These are phyloP conservation scores for Pseudozyma sp. DNA, from an alignment of 1,284 basidiomycete species.

Conservation along the genomic window DNA sequence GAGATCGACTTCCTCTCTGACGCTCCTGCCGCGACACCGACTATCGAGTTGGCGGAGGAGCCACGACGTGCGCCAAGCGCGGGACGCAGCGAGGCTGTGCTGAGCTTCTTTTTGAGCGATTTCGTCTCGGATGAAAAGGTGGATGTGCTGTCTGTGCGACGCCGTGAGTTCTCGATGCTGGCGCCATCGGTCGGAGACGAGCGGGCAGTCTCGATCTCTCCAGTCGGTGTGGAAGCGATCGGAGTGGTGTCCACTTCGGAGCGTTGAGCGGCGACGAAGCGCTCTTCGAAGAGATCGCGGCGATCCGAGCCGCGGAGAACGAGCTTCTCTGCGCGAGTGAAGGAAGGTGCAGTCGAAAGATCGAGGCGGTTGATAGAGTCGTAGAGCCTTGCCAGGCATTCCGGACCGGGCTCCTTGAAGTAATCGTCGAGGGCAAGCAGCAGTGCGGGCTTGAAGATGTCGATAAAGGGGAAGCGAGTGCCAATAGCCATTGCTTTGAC, in stretches of 20 bases:
- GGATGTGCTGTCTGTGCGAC: slow-evolving; percentile 40
- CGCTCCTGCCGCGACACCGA: neutral
- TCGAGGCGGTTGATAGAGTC: slow-evolving; percentile 93
- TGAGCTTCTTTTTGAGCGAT: slow-evolving; percentile 46
- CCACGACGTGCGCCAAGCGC: slow-evolving; percentile 31
- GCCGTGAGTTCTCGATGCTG: slow-evolving; percentile 14
- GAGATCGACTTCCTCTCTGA: slow-evolving; percentile 26
- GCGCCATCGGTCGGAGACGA: slow-evolving; percentile 13
- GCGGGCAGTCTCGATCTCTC: slow-evolving; percentile 18
- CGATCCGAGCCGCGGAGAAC: slow-evolving; percentile 89
- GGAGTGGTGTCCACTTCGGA: slow-evolving; percentile 6
- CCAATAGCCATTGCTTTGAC: slow-evolving; percentile 97
- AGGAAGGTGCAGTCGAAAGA: slow-evolving; percentile 79
- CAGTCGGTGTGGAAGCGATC: slow-evolving; percentile 2
- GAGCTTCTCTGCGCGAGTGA: slow-evolving; percentile 84
- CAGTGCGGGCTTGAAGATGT: slow-evolving; percentile 97
- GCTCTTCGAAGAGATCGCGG: slow-evolving; percentile 86
- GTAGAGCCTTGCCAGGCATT: slow-evolving; percentile 86
- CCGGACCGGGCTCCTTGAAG: slow-evolving; percentile 85
- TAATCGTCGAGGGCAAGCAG: slow-evolving; percentile 96
- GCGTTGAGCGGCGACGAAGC: slow-evolving; percentile 51
- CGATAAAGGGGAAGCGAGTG: slow-evolving; percentile 92
- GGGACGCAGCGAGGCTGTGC: slow-evolving; percentile 39
- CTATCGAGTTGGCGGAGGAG: slow-evolving; percentile 43
- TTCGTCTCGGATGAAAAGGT: slow-evolving; percentile 42